Evolutionary conservation across 352 stramenopile genomes (phyloP).

Genomic region (Globisporangium alternatum): DNA sequence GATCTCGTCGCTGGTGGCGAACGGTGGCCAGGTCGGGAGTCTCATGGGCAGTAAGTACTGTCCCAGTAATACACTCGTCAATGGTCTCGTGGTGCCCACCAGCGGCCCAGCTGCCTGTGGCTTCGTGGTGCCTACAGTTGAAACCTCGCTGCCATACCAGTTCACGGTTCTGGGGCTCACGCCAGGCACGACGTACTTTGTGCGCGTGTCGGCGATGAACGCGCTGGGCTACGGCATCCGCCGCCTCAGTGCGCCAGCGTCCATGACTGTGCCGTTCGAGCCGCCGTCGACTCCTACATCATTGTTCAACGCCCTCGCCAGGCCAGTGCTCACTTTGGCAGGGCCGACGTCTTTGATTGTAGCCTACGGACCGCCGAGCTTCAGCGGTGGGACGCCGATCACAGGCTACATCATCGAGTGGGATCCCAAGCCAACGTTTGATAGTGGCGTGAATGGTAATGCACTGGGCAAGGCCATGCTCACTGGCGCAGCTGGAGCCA

Average conservation of each 20-base stretch:
- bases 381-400: constrained; percentile 85
- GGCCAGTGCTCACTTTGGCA: constrained; percentile 64
- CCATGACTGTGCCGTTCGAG: constrained; percentile 63
- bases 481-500: constrained; percentile 14
- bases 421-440: constrained; percentile 77
- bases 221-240: constrained; percentile 60
- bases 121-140: constrained; percentile 22
- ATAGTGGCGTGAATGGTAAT: constrained; percentile 58
- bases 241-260: constrained; percentile 52
- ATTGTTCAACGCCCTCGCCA: constrained; percentile 54
- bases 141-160: constrained; percentile 32
- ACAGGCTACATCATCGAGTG: constrained; percentile 92
- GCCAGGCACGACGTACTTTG: constrained; percentile 61
- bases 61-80: constrained; percentile 24
- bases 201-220: constrained; percentile 67
- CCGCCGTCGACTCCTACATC: constrained; percentile 46
- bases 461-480: constrained; percentile 43
- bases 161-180: constrained; percentile 58
- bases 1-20: constrained; percentile 24
- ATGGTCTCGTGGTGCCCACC: constrained; percentile 3
- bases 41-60: constrained; percentile 51
- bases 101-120: constrained; percentile 41
- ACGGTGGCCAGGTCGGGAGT: constrained; percentile 33
- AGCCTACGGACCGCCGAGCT: constrained; percentile 72
- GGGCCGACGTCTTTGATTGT: constrained; percentile 73